These are phyloP conservation scores for Meripilus lineatus DNA, from an alignment of 1,284 basidiomycete species.

Conservation along the genomic window DNA sequence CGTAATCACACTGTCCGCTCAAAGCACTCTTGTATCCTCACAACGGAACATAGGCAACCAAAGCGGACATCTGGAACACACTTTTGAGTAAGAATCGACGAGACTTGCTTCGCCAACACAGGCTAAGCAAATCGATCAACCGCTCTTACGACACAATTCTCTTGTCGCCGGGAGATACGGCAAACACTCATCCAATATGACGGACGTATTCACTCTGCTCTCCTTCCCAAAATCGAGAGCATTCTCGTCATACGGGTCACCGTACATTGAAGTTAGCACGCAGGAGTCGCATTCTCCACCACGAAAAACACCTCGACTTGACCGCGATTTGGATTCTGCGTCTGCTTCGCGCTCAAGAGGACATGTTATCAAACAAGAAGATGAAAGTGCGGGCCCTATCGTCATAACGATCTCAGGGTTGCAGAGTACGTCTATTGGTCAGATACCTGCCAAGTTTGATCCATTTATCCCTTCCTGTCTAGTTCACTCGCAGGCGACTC, in stretches of 20 bases:
- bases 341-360: constrained; percentile 43
- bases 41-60: too few species aligned
- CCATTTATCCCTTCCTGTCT: constrained; percentile 1
- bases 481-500: background rate
- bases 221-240: constrained; percentile 52
- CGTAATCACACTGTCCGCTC: too few species aligned
- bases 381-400: constrained; percentile 30
- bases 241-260: constrained; percentile 32
- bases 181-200: too few species aligned
- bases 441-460: background rate
- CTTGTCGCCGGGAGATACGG: too few species aligned
- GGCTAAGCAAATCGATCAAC: too few species aligned
- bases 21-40: too few species aligned
- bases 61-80: too few species aligned
- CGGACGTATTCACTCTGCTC: constrained; percentile 34
- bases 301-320: constrained; percentile 62
- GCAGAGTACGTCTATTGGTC: constrained; percentile 24
- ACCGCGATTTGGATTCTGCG: constrained; percentile 59
- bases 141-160: too few species aligned
- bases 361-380: constrained; percentile 13
- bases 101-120: too few species aligned
- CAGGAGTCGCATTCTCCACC: constrained; percentile 50
- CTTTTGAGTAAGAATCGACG: too few species aligned
- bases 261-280: constrained; percentile 31
- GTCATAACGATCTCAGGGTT: constrained; percentile 41